phyloP scores from a whole-genome alignment of 2,329 filamentous ascomycete species.

The Didymella pinodella region DNA sequence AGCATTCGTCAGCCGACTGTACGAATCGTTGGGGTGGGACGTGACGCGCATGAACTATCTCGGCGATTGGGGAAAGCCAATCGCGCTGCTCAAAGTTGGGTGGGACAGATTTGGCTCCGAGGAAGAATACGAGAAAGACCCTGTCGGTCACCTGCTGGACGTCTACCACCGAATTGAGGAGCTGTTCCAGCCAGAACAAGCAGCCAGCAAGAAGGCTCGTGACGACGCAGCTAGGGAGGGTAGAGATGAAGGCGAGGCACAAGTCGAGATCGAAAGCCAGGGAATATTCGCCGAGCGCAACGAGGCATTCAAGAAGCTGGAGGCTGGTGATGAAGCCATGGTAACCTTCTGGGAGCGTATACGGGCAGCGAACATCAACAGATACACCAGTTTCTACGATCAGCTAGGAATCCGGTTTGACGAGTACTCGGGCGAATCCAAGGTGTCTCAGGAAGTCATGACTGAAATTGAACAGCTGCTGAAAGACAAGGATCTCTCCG shows the following conservation, averaged over 20 bases:
- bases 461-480: slow-evolving; percentile 68
- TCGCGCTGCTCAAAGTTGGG: slow-evolving; percentile 68
- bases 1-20: slow-evolving; percentile 67
- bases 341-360: slow-evolving; percentile 71
- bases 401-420: slow-evolving; percentile 76
- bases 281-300: slow-evolving; percentile 46
- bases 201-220: slow-evolving; percentile 63
- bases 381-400: slow-evolving; percentile 73
- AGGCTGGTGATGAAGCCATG: slow-evolving; percentile 69
- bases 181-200: slow-evolving; percentile 65
- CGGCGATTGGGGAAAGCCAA: slow-evolving; percentile 73
- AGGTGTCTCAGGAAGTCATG: slow-evolving; percentile 74
- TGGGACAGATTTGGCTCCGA: slow-evolving; percentile 73
- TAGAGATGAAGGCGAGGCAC: slow-evolving; percentile 52
- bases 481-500: slow-evolving; percentile 69
- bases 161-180: slow-evolving; percentile 73
- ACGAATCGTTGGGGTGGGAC: slow-evolving; percentile 67
- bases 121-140: slow-evolving; percentile 67
- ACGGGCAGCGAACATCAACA: slow-evolving; percentile 71
- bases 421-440: slow-evolving; percentile 76
- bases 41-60: slow-evolving; percentile 71
- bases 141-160: slow-evolving; percentile 74
- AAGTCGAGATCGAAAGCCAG: slow-evolving; percentile 40
- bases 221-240: slow-evolving; percentile 59
- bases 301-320: slow-evolving; percentile 74